Evolutionary conservation across 306 rosid genomes (phyloP), one percentile per base, ranked within the genome.

Genomic region (Inga laurina): DNA sequence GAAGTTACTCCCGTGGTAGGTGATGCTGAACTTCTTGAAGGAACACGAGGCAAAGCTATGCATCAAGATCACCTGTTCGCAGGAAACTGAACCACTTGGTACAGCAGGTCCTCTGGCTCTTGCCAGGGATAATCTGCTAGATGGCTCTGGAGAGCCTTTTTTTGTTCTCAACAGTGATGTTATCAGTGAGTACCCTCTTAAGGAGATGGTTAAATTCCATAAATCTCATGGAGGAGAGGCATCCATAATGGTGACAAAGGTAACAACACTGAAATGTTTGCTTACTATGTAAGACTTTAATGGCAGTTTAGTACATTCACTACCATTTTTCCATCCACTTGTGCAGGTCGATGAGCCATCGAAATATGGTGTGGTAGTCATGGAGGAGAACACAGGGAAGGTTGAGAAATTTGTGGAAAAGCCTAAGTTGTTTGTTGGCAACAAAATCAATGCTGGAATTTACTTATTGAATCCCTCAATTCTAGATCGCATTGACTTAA

Each of bases 31-130:
- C 78, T 97, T 97, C 89, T 88, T 97, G 88, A 94, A 97, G 92
- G 98, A 90, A 18, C 94, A 90, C 82, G 99, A 97, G 85, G 57
- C 92, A 77, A 97, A 97, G 82, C 93, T 97, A 8, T 95, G 89
- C 43, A 94, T 97, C 87, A 97, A 90, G 93, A 97, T 97, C 88
- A 94, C 98, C 9, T 97, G 99, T 87, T 97, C 99, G 6, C 99
- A 94, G 85, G 99, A 97, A 93, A 97, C 99, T 7, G 99, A 97
- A 74, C 99, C 99, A 72, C 87, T 97, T 5, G 99, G 99, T 72
- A 97, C 99, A 74, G 99, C 98, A 46, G 98, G 99, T 59, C 98
- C 99, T 75, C 89, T 97, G 82, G 99, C 99, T 72, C 99, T 97
- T 87, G 99, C 99, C 34, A 91, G 99, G 87, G 98, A 92, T 86